Evolutionary conservation across 139 green algal genomes (phyloP).

Genomic region (Monoraphidium neglectum): DNA sequence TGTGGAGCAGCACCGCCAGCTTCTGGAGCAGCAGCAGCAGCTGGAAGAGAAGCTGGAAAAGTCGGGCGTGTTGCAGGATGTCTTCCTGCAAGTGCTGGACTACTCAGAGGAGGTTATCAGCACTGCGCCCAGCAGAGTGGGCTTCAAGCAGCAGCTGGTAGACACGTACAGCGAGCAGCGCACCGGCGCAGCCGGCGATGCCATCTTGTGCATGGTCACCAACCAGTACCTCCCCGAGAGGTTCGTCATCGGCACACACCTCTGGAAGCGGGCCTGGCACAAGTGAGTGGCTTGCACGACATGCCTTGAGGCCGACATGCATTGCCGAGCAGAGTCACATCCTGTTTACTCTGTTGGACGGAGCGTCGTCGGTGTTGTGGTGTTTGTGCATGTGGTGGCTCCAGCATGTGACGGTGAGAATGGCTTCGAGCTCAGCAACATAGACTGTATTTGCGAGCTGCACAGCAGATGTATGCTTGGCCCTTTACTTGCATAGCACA

Average conservation of each 20-base stretch:
- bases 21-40: background rate
- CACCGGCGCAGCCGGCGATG: background rate
- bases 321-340: no score
- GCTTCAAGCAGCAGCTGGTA: conserved; percentile 3
- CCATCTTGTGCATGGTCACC: conserved; percentile 15
- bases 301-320: no score
- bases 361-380: no score
- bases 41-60: conserved; percentile 5
- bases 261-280: conserved; percentile 22
- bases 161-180: background rate
- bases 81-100: conserved; percentile 9
- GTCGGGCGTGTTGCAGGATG: background rate
- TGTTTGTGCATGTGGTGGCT: background rate
- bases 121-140: background rate
- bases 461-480: background rate
- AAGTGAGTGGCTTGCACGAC: conserved; percentile 10
- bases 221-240: conserved; percentile 8
- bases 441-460: background rate
- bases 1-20: no score
- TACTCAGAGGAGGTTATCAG: conserved; percentile 4
- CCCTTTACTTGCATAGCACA: conserved; percentile 1
- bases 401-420: conserved; percentile 1
- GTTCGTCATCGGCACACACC: conserved; percentile 10
- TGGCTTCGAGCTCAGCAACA: conserved; percentile 1
- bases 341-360: no score